phyloP scores from a whole-genome alignment of 768 basidiomycete genomes.

The Strobilomyces confusus region DNA sequence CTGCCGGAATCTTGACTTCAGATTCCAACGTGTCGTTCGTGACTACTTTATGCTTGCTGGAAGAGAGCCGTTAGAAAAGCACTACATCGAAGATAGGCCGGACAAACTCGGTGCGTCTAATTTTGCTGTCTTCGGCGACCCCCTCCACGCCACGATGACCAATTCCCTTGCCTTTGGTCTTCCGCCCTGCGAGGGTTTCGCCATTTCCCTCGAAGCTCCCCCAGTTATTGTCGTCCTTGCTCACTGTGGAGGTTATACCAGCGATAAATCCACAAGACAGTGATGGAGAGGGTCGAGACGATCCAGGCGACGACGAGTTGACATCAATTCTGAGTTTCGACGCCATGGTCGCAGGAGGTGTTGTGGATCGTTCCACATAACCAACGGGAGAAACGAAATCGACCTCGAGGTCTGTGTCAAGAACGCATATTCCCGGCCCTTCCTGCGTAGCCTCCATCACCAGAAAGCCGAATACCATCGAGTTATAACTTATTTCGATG shows the following conservation, averaged over 20 bases:
- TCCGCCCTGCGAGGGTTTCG: slow-evolving; percentile 83
- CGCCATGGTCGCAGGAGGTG: slow-evolving; percentile 88
- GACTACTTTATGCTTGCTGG: slow-evolving; percentile 77
- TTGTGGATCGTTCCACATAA: slow-evolving; percentile 83
- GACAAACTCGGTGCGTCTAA: slow-evolving; percentile 85
- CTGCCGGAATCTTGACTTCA: slow-evolving; percentile 79
- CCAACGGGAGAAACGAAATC: slow-evolving; percentile 93
- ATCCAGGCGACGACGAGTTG: slow-evolving; percentile 80
- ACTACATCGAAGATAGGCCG: neutral
- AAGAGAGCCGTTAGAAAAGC: slow-evolving; percentile 11
- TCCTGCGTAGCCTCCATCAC: slow-evolving; percentile 92
- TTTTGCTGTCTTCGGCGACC: slow-evolving; percentile 78
- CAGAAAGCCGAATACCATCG: slow-evolving; percentile 89
- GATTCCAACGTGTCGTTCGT: slow-evolving; percentile 75
- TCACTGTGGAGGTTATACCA: slow-evolving; percentile 48
- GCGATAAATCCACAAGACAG: slow-evolving; percentile 63
- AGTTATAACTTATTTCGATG: slow-evolving; percentile 97
- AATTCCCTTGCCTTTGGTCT: slow-evolving; percentile 94
- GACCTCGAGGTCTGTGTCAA: slow-evolving; percentile 97
- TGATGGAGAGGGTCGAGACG: slow-evolving; percentile 75
- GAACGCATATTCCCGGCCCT: slow-evolving; percentile 80
- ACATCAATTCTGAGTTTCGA: slow-evolving; percentile 95
- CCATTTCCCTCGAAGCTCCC: slow-evolving; percentile 97
- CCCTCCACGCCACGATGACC: slow-evolving; percentile 78
- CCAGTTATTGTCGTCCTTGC: slow-evolving; percentile 80